These are phyloP conservation scores for Solanum virginianum DNA, from an alignment of 257 asterid species.

Conservation along the genomic window DNA sequence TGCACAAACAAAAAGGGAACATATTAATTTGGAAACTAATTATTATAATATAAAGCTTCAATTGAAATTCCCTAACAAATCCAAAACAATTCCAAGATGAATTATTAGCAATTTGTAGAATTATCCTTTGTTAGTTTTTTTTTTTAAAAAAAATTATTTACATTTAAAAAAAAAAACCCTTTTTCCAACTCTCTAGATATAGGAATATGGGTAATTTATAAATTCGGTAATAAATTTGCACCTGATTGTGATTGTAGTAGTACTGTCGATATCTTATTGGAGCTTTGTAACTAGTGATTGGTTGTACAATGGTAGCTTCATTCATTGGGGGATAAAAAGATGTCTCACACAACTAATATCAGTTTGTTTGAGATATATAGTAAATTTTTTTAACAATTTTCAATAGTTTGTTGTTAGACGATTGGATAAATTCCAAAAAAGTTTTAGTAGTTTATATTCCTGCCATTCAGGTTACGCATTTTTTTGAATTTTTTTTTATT, in stretches of 20 bases:
- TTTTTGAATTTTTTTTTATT: neutral
- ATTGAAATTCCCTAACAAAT: constrained; percentile 40
- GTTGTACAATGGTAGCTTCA: no score
- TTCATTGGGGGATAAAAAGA: no score
- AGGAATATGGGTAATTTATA: neutral
- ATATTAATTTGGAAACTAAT: constrained; percentile 18
- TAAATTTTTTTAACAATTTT: neutral
- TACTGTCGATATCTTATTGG: neutral
- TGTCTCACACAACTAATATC: neutral
- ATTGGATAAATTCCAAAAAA: neutral
- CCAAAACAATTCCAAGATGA: constrained; percentile 32
- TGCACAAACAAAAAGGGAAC: constrained; percentile 21
- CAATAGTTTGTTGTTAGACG: neutral
- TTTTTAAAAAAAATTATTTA: neutral
- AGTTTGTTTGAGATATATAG: neutral
- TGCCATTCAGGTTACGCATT: neutral
- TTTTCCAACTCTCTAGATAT: neutral
- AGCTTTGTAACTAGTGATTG: neutral
- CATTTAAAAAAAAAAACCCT: no score
- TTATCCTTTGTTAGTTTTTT: neutral
- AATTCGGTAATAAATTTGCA: neutral
- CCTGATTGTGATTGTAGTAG: neutral
- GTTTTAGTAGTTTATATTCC: neutral
- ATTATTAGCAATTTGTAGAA: neutral
- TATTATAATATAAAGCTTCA: constrained; percentile 48